Conservation (phyloP, 495 filamentous ascomycete species). For the Tuber brumale region DNA sequence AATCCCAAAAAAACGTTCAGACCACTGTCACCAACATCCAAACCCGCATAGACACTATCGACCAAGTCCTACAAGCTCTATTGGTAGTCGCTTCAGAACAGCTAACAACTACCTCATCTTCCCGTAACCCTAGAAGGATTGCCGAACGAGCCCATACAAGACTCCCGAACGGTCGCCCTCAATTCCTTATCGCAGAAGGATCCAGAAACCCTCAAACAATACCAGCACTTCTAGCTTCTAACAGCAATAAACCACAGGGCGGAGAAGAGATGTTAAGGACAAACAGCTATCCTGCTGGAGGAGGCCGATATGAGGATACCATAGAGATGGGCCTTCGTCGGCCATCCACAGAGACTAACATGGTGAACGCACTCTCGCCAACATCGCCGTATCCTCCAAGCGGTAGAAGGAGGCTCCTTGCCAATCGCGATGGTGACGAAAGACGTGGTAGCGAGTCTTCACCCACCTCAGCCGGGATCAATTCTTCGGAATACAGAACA, state of each 20-base stretch:
- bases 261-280: conserved; percentile 11
- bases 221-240: not conserved
- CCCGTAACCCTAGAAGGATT: not conserved
- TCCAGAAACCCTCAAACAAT: conserved; percentile 5
- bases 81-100: conserved; percentile 23
- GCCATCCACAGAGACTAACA: conserved; percentile 5
- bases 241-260: not conserved
- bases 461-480: not conserved
- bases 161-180: not conserved
- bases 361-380: not conserved
- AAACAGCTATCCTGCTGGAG: not conserved
- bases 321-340: conserved; percentile 2
- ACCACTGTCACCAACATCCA: conserved; percentile 20
- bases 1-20: conserved; percentile 9
- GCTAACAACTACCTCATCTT: conserved; percentile 9
- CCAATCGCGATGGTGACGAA: not conserved
- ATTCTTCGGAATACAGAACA: not conserved
- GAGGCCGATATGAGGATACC: not conserved
- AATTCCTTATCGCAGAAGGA: not conserved
- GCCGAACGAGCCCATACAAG: not conserved
- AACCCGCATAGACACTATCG: conserved; percentile 26
- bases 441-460: not conserved
- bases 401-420: not conserved
- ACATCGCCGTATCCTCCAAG: not conserved
- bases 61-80: conserved; percentile 24